Evolutionary conservation across 2,329 filamentous ascomycete genomes (phyloP), one percentile per base, ranked within the genome.

Genomic region (Capronia coronata): DNA sequence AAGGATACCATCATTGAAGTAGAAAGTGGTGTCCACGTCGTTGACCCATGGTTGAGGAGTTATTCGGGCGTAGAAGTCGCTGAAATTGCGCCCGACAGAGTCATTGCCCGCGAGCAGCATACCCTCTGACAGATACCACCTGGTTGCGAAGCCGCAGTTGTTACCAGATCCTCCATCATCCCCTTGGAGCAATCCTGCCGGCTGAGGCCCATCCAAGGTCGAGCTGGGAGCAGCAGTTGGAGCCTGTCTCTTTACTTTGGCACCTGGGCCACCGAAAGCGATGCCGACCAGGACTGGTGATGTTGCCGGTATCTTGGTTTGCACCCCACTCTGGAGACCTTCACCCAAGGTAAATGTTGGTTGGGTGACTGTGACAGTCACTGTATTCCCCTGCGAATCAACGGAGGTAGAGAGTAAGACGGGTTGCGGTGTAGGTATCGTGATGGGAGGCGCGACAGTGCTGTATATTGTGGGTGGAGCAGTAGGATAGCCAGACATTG

Each of bases 1-100:
- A 29, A 60, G 38, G 21, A 55, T 48, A 34, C 57, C 57, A 34
- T 60, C 49, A 13, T 41, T 46, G 43, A 60, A 55, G 21, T 34
- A 53, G 18, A 58, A 51, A 7, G 41, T 45, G 2, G 47, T 54
- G 13, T 42, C 51, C 8, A 58, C 45, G 6, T 60, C 49, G 34
- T 57, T 57, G 45, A 27, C n/a, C 21, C 48, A 40, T 2, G 43
- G 29, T 19, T 48, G 43, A 7, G 54, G 43, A 7, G 41, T 27
- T 11, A 59, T 35, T 18, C 43, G 6, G 9, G 42, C 56, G 23
- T 10, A 51, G 2, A 32, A 48, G 37, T 59, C 56, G 13, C 40
- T 53, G 14, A 27, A 43, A 23, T 59, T 59, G 7, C 49, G 51
- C n/a, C 56, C 56, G 8, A 59, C 49, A 11, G 34, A 47, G 11